A percentile compares a stretch with the other conserved stretches of the same genome.
Evolutionary conservation across 2,329 filamentous ascomycete species (phyloP).

Genomic region (Coniochaeta sp.): DNA sequence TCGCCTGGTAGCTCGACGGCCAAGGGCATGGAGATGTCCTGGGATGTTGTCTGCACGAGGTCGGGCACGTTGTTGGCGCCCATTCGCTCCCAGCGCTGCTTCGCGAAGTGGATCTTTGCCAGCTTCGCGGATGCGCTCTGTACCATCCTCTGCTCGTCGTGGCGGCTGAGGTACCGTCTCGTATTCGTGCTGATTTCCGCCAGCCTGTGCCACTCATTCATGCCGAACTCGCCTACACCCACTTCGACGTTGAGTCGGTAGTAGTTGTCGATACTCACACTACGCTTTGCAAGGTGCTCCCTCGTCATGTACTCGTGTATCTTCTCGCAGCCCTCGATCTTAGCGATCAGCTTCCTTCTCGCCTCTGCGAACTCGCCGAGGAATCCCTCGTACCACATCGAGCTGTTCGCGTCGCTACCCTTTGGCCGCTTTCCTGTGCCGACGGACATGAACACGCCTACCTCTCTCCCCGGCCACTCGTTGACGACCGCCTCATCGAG

Average conservation of each 20-base stretch:
- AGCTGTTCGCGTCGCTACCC: conserved; percentile 58
- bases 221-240: conserved; percentile 92
- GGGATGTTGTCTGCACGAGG: conserved; percentile 32
- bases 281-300: conserved; percentile 68
- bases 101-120: conserved; percentile 74
- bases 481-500: conserved; percentile 88
- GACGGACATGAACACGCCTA: conserved; percentile 87
- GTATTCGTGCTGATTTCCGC: conserved; percentile 93
- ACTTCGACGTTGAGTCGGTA: conserved; percentile 96
- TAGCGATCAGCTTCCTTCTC: conserved; percentile 71
- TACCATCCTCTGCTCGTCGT: conserved; percentile 70
- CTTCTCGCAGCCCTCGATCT: conserved; percentile 91
- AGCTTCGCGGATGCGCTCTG: conserved; percentile 71
- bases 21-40: conserved; percentile 37
- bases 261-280: conserved; percentile 84
- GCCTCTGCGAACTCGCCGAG: conserved; percentile 91
- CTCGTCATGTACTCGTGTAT: conserved; percentile 82
- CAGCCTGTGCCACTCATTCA: conserved; percentile 97
- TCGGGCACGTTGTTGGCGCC: conserved; percentile 30
- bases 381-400: conserved; percentile 92
- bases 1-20: conserved; percentile 55
- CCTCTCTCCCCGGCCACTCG: conserved; percentile 89
- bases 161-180: conserved; percentile 69
- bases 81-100: conserved; percentile 55
- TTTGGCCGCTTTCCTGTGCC: conserved; percentile 82